Percentiles rank a stretch among this genome's conserved stretches.
These are phyloP conservation scores for Tagetes erecta DNA, from an alignment of 129 eudicot genomes.

Conservation along the genomic window DNA sequence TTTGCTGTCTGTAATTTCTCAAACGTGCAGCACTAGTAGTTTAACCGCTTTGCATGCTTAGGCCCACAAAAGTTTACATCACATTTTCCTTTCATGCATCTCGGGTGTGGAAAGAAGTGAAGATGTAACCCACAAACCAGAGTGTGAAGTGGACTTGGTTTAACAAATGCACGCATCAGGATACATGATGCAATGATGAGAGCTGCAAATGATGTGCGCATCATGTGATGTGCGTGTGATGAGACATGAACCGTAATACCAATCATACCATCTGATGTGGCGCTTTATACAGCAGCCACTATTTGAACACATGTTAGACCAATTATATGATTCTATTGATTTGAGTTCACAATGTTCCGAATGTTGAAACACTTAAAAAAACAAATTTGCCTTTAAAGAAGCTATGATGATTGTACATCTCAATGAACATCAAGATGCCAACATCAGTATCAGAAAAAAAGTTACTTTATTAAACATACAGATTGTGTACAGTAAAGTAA, in stretches of 20 bases:
- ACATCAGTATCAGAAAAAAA: not conserved
- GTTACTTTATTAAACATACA: too few relatives aligned
- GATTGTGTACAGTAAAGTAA: not conserved
- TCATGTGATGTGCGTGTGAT: too few relatives aligned
- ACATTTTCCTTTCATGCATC: not conserved
- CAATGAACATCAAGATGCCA: not conserved
- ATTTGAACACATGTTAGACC: not conserved
- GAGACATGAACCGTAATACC: too few relatives aligned
- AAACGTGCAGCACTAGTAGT: not conserved
- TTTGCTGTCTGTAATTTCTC: not conserved
- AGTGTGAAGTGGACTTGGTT: not conserved
- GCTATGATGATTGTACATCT: not conserved
- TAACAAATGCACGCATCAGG: too few relatives aligned
- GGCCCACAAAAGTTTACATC: not conserved
- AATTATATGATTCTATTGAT: not conserved
- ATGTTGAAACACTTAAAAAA: too few relatives aligned
- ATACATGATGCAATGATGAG: too few relatives aligned
- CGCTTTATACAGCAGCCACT: too few relatives aligned
- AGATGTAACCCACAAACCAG: not conserved
- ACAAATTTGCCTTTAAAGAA: too few relatives aligned
- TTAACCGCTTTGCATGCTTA: not conserved
- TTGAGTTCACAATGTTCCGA: not conserved
- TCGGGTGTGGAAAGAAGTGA: not conserved
- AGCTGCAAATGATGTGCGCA: too few relatives aligned
- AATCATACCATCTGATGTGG: too few relatives aligned